Conservation (phyloP, 192 early-diverging fungal species). For the Geranomyces variabilis region DNA sequence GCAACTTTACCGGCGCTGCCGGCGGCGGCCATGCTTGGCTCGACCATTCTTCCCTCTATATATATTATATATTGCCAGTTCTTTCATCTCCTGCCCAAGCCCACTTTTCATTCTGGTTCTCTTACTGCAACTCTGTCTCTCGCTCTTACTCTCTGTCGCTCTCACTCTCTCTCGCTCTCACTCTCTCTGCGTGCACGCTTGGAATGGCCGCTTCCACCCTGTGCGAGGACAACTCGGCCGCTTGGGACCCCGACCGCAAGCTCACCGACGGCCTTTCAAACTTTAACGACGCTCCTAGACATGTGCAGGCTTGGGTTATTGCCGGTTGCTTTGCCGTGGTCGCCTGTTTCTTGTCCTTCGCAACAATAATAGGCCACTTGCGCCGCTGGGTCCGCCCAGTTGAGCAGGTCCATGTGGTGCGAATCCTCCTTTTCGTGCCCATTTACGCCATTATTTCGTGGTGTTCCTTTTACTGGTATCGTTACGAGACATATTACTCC, state of each 20-base stretch:
- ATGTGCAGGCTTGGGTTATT: slow-evolving; percentile 30
- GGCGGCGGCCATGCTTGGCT: no score
- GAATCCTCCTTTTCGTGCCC: slow-evolving; percentile 70
- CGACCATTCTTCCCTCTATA: no score
- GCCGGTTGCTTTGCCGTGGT: slow-evolving; percentile 15
- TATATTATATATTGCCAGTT: no score
- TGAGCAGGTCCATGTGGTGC: slow-evolving; percentile 19
- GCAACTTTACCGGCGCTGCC: no score
- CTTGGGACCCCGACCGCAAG: slow-evolving; percentile 3
- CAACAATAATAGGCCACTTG: slow-evolving; percentile 29
- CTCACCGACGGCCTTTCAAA: background rate
- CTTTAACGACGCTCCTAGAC: background rate
- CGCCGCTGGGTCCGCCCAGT: slow-evolving; percentile 29
- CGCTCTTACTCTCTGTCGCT: no score
- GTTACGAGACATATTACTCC: slow-evolving; percentile 65
- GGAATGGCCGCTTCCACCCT: no score
- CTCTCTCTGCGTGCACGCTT: no score
- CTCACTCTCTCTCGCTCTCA: no score
- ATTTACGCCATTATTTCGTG: slow-evolving; percentile 72
- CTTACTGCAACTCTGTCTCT: no score
- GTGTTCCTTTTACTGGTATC: slow-evolving; percentile 69
- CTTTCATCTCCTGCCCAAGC: no score
- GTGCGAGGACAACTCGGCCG: background rate
- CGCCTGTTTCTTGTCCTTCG: slow-evolving; percentile 15
- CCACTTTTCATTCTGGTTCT: no score